Evolutionary conservation across 129 eudicot species (phyloP), one percentile per base, ranked within the genome.

Genomic region (Flaveria sonorensis): DNA sequence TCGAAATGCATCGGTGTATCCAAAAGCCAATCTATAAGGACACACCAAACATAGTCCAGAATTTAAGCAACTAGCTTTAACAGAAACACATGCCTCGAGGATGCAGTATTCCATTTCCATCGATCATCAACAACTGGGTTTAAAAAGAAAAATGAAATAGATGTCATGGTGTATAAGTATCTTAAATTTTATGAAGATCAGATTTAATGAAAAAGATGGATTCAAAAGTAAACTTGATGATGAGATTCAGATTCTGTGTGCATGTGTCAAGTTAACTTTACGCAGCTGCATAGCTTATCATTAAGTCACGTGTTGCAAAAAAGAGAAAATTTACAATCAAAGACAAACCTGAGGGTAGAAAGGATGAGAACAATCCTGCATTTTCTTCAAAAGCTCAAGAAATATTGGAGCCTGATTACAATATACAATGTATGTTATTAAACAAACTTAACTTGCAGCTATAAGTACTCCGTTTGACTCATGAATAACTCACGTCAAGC

Each of bases 31-130:
- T 36, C 32, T 68, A n/a, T 39, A 55, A 68, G 32, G 28, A 42
- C 30, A 42, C 45, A 10, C n/a, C 18, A 76, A 65, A 66, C 51
- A 65, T 32, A 21, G 66, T 61, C 12, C 51, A 46, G 21, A 70
- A 18, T 50, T 51, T 64, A 61, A 53, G 73, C 56, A 61, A 18
- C 71, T 36, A 67, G 70, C 43, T 53, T 67, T 57, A 73, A 77
- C 61, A 46, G 52, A 68, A 82, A 78, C 68, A 85, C 97, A 70
- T 88, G 81, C 98, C 98, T 86, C 93, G 92, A 61, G 97, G 99
- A 91, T 94, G 99, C 82, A 94, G 99, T 68, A 94, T 67, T 76
- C 99, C 99, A 85, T 94, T 94, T 75, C 99, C 99, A 73, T 94
- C 99, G 42, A 94, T 96, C 99, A 94, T 91, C 88, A 94, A 70